phyloP scores from a whole-genome alignment of 2,329 filamentous ascomycete species.

The Aspergillus sp. region DNA sequence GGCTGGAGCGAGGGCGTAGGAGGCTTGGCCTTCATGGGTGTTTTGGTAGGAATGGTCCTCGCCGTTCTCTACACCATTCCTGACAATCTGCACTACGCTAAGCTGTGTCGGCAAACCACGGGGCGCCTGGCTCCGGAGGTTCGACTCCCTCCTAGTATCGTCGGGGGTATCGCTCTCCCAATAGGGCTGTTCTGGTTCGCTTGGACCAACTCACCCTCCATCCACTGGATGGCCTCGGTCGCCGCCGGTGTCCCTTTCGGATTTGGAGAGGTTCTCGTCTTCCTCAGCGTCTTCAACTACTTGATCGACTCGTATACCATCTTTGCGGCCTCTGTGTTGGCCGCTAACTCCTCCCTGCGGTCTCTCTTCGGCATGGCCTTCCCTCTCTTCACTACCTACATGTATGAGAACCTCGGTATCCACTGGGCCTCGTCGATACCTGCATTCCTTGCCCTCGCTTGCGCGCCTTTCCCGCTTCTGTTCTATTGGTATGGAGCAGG shows the following conservation, averaged over 20 bases:
- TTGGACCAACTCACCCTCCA: slow-evolving; percentile 53
- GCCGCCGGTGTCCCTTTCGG: slow-evolving; percentile 38
- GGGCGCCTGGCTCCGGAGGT: slow-evolving; percentile 53
- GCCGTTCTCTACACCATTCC: slow-evolving; percentile 39
- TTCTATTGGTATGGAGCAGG: slow-evolving; percentile 40
- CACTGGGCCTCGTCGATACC: slow-evolving; percentile 48
- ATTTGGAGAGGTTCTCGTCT: slow-evolving; percentile 42
- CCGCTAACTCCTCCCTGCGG: slow-evolving; percentile 45
- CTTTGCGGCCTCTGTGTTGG: slow-evolving; percentile 40
- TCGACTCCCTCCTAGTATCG: slow-evolving; percentile 50
- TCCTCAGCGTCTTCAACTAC: slow-evolving; percentile 42
- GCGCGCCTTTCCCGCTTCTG: slow-evolving; percentile 42
- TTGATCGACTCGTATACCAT: slow-evolving; percentile 44
- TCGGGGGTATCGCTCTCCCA: slow-evolving; percentile 52
- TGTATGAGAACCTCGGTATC: slow-evolving; percentile 46
- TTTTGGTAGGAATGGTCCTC: slow-evolving; percentile 40
- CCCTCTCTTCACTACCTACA: slow-evolving; percentile 46
- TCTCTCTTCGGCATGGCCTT: slow-evolving; percentile 47
- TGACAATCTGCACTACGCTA: slow-evolving; percentile 36
- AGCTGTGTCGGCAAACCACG: slow-evolving; percentile 21
- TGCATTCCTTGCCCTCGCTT: slow-evolving; percentile 43
- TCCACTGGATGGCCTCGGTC: slow-evolving; percentile 40
- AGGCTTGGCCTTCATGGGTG: slow-evolving; percentile 48
- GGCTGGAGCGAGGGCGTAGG: slow-evolving; percentile 47
- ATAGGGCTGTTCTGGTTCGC: slow-evolving; percentile 60